A percentile compares a stretch with the other conserved stretches of the same genome.
These are phyloP conservation scores for Saccharomycopsis phalli DNA, from an alignment of 1,139 yeast genomes.

Conservation along the genomic window DNA sequence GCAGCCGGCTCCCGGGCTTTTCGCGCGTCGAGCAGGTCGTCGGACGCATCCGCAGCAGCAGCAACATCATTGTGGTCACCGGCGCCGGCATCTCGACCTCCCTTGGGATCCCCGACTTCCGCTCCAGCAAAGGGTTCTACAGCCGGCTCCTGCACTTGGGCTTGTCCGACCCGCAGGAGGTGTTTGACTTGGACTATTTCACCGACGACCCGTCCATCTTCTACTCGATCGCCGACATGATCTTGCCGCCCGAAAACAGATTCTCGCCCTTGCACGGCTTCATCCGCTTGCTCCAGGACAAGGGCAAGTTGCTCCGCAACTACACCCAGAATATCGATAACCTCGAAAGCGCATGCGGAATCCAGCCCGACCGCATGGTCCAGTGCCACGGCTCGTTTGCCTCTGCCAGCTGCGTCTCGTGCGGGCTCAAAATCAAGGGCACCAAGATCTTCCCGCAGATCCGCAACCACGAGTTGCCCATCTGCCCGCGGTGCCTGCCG, in stretches of 20 bases:
- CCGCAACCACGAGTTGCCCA: slow-evolving; percentile 51
- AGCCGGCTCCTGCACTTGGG: slow-evolving; percentile 63
- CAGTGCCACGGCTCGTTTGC: slow-evolving; percentile 98
- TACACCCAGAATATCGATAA: slow-evolving; percentile 96
- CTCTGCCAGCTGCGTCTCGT: slow-evolving; percentile 78
- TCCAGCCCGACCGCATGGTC: slow-evolving; percentile 57
- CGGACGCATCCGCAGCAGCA: slow-evolving; percentile 42
- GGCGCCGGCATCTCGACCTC: slow-evolving; percentile 97
- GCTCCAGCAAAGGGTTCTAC: slow-evolving; percentile 85
- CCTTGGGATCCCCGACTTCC: slow-evolving; percentile 89
- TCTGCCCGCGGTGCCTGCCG: slow-evolving; percentile 58
- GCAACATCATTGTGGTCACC: slow-evolving; percentile 68
- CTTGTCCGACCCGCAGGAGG: slow-evolving; percentile 87
- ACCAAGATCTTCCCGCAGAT: slow-evolving; percentile 55
- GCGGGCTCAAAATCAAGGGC: slow-evolving; percentile 63
- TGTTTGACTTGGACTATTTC: slow-evolving; percentile 71
- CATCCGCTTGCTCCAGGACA: slow-evolving; percentile 63
- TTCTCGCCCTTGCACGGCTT: slow-evolving; percentile 85
- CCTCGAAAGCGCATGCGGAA: slow-evolving; percentile 77
- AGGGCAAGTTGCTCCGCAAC: slow-evolving; percentile 72
- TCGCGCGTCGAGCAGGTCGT: slow-evolving; percentile 54
- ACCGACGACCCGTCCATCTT: slow-evolving; percentile 73
- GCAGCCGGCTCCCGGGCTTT: slow-evolving; percentile 45
- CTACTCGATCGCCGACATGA: slow-evolving; percentile 80
- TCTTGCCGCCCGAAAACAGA: slow-evolving; percentile 67